Base-by-base conservation (phyloP, 78 protist species). In the Creolimax fragrantissima region DNA sequence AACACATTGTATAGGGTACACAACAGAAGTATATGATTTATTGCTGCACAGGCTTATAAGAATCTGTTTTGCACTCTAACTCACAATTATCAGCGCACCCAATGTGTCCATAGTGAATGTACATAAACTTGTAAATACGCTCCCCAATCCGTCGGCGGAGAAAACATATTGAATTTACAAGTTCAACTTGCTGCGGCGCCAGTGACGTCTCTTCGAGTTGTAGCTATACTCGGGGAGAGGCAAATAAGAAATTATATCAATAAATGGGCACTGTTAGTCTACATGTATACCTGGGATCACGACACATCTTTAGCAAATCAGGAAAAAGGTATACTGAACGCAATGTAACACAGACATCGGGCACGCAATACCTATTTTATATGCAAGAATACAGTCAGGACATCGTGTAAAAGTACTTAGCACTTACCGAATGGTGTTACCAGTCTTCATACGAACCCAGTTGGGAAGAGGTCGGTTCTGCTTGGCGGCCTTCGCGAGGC, bases 101-200 rank as follows among this genome's bases (percentile, higher is more conserved):
- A n/a, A n/a, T n/a, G n/a, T n/a, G n/a, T n/a, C n/a, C n/a, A n/a
- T n/a, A n/a, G n/a, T n/a, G n/a, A n/a, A n/a, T n/a, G n/a, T n/a
- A n/a, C n/a, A n/a, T n/a, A n/a, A n/a, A n/a, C n/a, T n/a, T n/a
- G n/a, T n/a, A n/a, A n/a, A n/a, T n/a, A n/a, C n/a, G n/a, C n/a
- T n/a, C n/a, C n/a, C n/a, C n/a, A n/a, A n/a, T n/a, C n/a, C n/a
- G n/a, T n/a, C n/a, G n/a, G n/a, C n/a, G n/a, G n/a, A n/a, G n/a
- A n/a, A n/a, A n/a, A n/a, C n/a, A 36, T 84, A 84, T 35, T 11
- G 44, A 84, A 47, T 92, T 96, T 96, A 98, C 93, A 97, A 42
- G 84, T 96, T 96, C 74, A 98, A 96, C 98, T 98, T 98, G 84
- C 99, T 98, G 91, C 99, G 97, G 88, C 99, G 93, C 99, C 99